A percentile compares a stretch with the other conserved stretches of the same genome.
Evolutionary conservation across 78 protist genomes (phyloP).

Genomic region (Dictyostelium firmibasis): DNA sequence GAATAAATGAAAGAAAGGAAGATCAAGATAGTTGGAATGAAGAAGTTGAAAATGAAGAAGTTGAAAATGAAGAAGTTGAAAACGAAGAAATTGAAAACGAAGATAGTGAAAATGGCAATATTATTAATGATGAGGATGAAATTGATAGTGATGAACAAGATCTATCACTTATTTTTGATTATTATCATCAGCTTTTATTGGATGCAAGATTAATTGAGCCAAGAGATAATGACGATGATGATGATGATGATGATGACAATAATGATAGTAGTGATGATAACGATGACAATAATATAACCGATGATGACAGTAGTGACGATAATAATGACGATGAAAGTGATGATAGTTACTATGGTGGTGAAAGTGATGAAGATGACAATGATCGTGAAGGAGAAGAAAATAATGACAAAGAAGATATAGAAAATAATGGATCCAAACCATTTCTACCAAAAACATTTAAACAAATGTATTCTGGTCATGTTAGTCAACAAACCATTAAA

Average conservation of each 20-base stretch:
- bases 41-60: neutral
- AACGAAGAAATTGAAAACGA: neutral
- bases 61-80: neutral
- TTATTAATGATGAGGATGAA: neutral
- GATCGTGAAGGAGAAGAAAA: neutral
- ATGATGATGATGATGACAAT: conserved; percentile 15
- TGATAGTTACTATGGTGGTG: neutral
- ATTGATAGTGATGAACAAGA: neutral
- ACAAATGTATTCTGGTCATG: conserved; percentile 53
- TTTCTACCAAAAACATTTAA: conserved; percentile 11
- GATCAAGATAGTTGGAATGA: neutral
- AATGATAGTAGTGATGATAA: neutral
- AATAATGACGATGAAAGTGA: neutral
- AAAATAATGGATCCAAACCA: neutral
- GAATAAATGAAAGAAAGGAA: neutral
- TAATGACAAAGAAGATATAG: neutral
- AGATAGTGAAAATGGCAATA: neutral
- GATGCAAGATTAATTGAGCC: neutral
- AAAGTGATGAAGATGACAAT: neutral
- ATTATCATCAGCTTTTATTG: conserved; percentile 1
- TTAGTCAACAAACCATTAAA: conserved; percentile 62
- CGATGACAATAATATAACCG: neutral
- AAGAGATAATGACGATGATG: neutral
- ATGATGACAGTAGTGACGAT: neutral
- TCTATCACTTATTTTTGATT: conserved; percentile 1